phyloP scores from a whole-genome alignment of 2,329 filamentous ascomycete species.

The Microsporum canis region DNA sequence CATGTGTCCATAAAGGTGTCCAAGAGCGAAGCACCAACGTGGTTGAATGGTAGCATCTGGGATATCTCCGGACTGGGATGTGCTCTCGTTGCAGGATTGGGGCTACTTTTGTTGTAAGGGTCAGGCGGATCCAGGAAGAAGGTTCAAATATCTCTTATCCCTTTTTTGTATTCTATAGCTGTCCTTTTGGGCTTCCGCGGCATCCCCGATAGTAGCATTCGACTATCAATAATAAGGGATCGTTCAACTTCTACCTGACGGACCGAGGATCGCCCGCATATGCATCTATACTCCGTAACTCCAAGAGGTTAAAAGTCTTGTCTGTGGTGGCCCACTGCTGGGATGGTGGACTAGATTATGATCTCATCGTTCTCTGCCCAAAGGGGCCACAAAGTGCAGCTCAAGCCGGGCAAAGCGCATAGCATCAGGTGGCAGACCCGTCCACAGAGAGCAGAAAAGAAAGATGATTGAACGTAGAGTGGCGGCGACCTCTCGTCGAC shows the following conservation, averaged over 20 bases:
- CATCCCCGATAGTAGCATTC: too few species aligned
- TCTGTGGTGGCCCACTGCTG: too few species aligned
- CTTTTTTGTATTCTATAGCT: not conserved
- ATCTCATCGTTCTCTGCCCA: too few species aligned
- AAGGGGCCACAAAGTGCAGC: not conserved
- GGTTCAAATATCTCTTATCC: not conserved
- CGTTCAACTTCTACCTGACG: too few species aligned
- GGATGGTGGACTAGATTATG: too few species aligned
- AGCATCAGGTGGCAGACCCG: not conserved
- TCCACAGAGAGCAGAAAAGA: too few species aligned
- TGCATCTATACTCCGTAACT: too few species aligned
- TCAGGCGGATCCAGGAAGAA: not conserved
- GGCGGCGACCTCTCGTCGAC: not conserved
- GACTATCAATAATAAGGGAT: too few species aligned
- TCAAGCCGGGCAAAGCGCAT: not conserved
- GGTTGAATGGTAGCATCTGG: constrained; percentile 28
- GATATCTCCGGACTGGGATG: constrained; percentile 30
- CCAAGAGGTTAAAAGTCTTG: too few species aligned
- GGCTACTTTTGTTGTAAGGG: constrained; percentile 39
- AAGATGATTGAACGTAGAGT: not conserved
- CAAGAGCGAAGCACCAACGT: constrained; percentile 20
- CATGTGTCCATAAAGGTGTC: constrained; percentile 20
- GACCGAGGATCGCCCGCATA: too few species aligned
- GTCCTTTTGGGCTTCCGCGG: too few species aligned
- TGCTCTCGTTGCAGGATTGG: constrained; percentile 33